Evolutionary conservation across 1,284 basidiomycete species (phyloP).

Genomic region (Singerocomus inundabilis): DNA sequence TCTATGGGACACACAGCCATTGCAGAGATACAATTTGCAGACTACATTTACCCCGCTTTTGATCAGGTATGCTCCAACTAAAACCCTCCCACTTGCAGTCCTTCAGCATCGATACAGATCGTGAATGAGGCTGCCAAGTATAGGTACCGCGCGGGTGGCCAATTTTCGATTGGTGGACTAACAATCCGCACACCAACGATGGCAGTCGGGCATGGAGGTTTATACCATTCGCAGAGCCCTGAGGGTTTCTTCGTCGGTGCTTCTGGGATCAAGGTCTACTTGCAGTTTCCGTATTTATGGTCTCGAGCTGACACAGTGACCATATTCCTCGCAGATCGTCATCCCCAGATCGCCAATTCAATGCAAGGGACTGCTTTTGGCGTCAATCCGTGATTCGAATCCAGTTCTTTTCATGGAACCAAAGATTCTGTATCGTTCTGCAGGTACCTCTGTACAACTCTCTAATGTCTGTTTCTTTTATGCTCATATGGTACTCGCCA

Average conservation of each 20-base stretch:
- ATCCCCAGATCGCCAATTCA: slow-evolving; percentile 93
- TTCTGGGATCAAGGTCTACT: slow-evolving; percentile 77
- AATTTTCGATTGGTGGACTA: slow-evolving; percentile 79
- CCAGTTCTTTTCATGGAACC: slow-evolving; percentile 96
- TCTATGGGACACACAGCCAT: slow-evolving; percentile 94
- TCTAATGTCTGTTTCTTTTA: background rate
- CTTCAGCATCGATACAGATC: slow-evolving; percentile 48
- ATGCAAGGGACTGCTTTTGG: slow-evolving; percentile 87
- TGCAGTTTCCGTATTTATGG: background rate
- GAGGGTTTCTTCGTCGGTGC: slow-evolving; percentile 95
- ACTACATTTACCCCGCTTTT: slow-evolving; percentile 90
- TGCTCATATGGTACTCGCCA: slow-evolving; percentile 29
- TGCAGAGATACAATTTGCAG: slow-evolving; percentile 88
- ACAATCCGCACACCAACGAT: slow-evolving; percentile 89
- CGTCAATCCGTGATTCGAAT: slow-evolving; percentile 87
- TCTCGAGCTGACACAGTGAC: background rate
- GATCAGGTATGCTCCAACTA: slow-evolving; percentile 64
- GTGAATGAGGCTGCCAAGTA: slow-evolving; percentile 97
- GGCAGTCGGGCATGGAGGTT: slow-evolving; percentile 89
- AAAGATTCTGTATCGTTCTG: slow-evolving; percentile 84
- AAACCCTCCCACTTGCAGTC: background rate
- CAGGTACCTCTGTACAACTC: slow-evolving; percentile 42
- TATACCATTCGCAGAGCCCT: slow-evolving; percentile 94
- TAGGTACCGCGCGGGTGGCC: slow-evolving; percentile 85
- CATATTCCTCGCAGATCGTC: slow-evolving; percentile 56